phyloP scores from a whole-genome alignment of 345 rosid genomes.

The Brassica rapa region DNA sequence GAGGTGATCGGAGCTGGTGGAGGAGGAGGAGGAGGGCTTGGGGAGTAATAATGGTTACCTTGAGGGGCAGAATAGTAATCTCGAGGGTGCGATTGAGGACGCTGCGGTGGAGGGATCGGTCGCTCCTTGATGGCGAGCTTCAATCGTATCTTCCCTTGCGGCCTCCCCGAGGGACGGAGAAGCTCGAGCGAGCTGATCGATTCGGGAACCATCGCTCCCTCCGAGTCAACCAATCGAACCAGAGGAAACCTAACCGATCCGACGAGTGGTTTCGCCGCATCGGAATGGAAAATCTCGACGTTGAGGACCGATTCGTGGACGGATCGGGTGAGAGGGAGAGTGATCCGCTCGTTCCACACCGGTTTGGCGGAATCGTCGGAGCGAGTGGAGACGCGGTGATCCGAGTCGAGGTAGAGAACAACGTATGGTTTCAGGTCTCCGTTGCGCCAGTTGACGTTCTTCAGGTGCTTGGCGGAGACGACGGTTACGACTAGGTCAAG shows the following conservation, averaged over 20 bases:
- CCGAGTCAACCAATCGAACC: slow-evolving; percentile 50
- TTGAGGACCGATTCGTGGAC: slow-evolving; percentile 52
- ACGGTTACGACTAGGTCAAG: slow-evolving; percentile 48
- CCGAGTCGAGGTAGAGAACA: slow-evolving; percentile 52
- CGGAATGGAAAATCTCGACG: slow-evolving; percentile 55
- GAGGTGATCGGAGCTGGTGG: slow-evolving; percentile 36
- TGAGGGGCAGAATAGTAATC: slow-evolving; percentile 49
- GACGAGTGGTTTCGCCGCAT: slow-evolving; percentile 55
- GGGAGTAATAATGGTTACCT: slow-evolving; percentile 47
- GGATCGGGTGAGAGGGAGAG: slow-evolving; percentile 49
- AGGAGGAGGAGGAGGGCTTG: slow-evolving; percentile 47
- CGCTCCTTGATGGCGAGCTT: slow-evolving; percentile 49
- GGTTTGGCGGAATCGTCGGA: slow-evolving; percentile 50
- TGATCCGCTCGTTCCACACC: slow-evolving; percentile 59
- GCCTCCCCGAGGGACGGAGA: slow-evolving; percentile 66
- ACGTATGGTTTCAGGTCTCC: slow-evolving; percentile 61
- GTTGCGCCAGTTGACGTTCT: slow-evolving; percentile 71
- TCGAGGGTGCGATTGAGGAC: slow-evolving; percentile 37
- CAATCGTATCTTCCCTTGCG: slow-evolving; percentile 62
- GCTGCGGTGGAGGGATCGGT: slow-evolving; percentile 45
- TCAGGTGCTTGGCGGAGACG: slow-evolving; percentile 58
- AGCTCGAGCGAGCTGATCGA: slow-evolving; percentile 46
- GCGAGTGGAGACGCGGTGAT: slow-evolving; percentile 51
- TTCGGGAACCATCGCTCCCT: slow-evolving; percentile 34
- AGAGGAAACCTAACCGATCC: slow-evolving; percentile 61